A percentile compares a stretch with the other conserved stretches of the same genome.
Evolutionary conservation across 2,329 filamentous ascomycete genomes (phyloP).

Genomic region (Scleromitrula shiraiana): DNA sequence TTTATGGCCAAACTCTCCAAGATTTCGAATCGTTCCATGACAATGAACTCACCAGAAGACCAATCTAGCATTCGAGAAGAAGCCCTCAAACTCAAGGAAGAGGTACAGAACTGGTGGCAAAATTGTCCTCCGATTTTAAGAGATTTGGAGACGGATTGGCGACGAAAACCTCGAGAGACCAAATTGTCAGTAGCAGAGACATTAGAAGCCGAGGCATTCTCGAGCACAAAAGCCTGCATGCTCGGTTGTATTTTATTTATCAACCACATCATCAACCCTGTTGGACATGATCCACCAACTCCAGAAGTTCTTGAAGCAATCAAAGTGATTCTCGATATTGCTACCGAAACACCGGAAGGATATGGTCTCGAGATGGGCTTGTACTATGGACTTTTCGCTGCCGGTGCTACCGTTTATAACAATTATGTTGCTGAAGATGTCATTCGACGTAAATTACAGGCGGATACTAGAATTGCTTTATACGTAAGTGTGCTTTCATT

Average conservation of each 20-base stretch:
- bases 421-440: slow-evolving; percentile 22
- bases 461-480: slow-evolving; percentile 23
- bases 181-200: slow-evolving; percentile 26
- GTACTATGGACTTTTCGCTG: slow-evolving; percentile 28
- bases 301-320: slow-evolving; percentile 22
- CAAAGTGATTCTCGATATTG: slow-evolving; percentile 24
- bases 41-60: slow-evolving; percentile 11
- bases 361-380: slow-evolving; percentile 28
- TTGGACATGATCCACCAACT: slow-evolving; percentile 15
- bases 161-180: slow-evolving; percentile 18
- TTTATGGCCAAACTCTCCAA: slow-evolving; percentile 26
- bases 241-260: slow-evolving; percentile 25
- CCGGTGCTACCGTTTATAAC: slow-evolving; percentile 24
- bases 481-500: slow-evolving; percentile 20
- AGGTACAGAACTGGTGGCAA: slow-evolving; percentile 24
- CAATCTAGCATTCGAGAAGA: slow-evolving; percentile 14
- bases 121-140: slow-evolving; percentile 19
- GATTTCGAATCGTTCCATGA: slow-evolving; percentile 24
- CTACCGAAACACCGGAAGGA: slow-evolving; percentile 24
- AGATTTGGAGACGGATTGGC: slow-evolving; percentile 26
- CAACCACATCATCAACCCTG: slow-evolving; percentile 25
- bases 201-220: slow-evolving; percentile 26
- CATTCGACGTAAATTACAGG: slow-evolving; percentile 23
- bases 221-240: slow-evolving; percentile 25
- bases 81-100: slow-evolving; percentile 15